phyloP scores from a whole-genome alignment of 2,329 filamentous ascomycete genomes.

The Emergomyces orientalis region DNA sequence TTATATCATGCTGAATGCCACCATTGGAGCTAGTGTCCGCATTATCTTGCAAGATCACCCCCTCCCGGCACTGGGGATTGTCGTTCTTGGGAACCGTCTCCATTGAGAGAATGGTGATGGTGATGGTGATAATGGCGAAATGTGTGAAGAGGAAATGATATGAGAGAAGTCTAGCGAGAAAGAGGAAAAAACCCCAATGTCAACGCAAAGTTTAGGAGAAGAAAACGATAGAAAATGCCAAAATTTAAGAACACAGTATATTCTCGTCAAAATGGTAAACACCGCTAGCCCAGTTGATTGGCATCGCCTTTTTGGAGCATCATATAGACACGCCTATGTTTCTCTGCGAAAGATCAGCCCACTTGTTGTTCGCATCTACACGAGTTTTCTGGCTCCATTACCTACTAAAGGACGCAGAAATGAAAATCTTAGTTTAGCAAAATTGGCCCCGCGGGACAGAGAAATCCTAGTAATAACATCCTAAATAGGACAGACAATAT shows the following conservation, averaged over 20 bases:
- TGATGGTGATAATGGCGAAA: neutral
- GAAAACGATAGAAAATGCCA: neutral
- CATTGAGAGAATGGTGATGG: neutral
- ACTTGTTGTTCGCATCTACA: neutral
- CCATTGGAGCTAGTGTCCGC: neutral
- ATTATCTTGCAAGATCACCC: neutral
- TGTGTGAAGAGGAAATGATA: neutral
- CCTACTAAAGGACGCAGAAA: neutral
- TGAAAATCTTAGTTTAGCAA: neutral
- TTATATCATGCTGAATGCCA: constrained; percentile 52
- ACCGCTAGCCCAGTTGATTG: neutral
- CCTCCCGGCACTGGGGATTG: neutral
- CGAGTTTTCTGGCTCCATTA: neutral
- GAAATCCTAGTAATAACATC: neutral
- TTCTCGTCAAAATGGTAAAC: neutral
- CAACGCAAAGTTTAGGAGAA: neutral
- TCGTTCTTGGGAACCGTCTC: constrained; percentile 8
- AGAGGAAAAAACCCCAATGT: neutral
- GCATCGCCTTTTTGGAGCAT: neutral
- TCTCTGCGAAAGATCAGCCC: neutral
- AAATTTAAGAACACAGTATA: neutral
- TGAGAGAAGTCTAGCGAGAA: neutral
- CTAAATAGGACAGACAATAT: neutral
- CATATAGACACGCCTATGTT: neutral
- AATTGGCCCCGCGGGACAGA: neutral